Conservation (phyloP, 2,329 filamentous ascomycete genomes). For the Pseudopithomyces chartarum region DNA sequence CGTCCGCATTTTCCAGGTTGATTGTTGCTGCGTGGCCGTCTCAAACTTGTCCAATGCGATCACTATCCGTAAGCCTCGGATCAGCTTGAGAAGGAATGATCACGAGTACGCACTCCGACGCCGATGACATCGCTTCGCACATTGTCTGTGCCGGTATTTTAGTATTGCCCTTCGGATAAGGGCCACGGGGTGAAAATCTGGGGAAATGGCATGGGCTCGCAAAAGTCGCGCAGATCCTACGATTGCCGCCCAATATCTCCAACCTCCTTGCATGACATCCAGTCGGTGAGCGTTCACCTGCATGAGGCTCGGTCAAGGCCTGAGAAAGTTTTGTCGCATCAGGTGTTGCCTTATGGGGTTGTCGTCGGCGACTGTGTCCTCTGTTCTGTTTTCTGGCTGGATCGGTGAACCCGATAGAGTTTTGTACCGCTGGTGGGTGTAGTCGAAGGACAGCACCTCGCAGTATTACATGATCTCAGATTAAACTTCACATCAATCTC, state of each 20-base stretch:
- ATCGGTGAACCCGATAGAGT: not conserved
- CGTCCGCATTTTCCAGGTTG: conserved; percentile 6
- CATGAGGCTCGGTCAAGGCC: not conserved
- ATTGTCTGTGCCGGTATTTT: not conserved
- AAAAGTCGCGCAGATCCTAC: conserved; percentile 30
- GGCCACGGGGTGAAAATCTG: conserved; percentile 14
- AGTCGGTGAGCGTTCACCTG: conserved; percentile 5
- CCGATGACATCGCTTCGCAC: conserved; percentile 13
- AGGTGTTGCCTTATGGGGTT: conserved; percentile 3
- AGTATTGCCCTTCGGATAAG: not conserved
- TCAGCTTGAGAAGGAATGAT: conserved; percentile 13
- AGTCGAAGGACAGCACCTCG: too few relatives aligned
- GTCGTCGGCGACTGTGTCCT: conserved; percentile 3
- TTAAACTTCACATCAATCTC: not conserved
- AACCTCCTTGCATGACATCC: conserved; percentile 15
- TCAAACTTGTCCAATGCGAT: conserved; percentile 26
- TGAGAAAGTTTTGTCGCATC: conserved; percentile 8
- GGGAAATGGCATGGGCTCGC: conserved; percentile 18
- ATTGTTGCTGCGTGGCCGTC: conserved; percentile 22
- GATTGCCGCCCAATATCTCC: conserved; percentile 2
- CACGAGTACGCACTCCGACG: conserved; percentile 22
- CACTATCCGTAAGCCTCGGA: conserved; percentile 14
- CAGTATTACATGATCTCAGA: not conserved
- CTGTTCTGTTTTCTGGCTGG: conserved; percentile 1
- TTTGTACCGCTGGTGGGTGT: not conserved